These are phyloP conservation scores for Fagus sylvatica DNA, from an alignment of 306 rosid species.

Conservation along the genomic window DNA sequence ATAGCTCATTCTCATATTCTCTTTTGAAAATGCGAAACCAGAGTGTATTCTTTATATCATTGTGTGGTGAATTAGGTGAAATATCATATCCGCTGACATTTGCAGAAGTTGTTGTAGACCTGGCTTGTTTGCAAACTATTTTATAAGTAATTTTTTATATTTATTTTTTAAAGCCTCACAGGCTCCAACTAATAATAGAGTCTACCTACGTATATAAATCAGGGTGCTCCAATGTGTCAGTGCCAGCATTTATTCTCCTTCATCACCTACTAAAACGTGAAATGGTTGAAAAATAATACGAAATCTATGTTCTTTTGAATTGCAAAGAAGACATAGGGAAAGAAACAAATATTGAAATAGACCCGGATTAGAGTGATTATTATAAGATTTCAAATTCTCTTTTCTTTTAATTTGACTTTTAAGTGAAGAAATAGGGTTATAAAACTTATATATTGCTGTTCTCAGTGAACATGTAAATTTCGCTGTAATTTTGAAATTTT, in stretches of 20 bases:
- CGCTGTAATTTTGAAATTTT: too few relatives aligned
- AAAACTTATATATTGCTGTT: too few relatives aligned
- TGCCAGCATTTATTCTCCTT: background rate
- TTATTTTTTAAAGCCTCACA: background rate
- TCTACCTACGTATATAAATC: too few relatives aligned
- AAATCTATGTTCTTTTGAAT: too few relatives aligned
- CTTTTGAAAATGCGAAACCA: constrained; percentile 5
- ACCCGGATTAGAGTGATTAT: too few relatives aligned
- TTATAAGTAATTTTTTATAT: background rate
- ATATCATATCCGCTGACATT: background rate
- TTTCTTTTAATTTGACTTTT: too few relatives aligned
- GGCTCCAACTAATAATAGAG: background rate
- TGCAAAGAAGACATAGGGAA: too few relatives aligned
- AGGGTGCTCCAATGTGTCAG: background rate
- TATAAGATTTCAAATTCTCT: too few relatives aligned
- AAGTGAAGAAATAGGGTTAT: too few relatives aligned
- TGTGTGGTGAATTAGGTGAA: background rate
- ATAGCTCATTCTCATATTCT: constrained; percentile 17
- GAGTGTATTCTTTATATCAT: constrained; percentile 9
- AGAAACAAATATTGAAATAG: too few relatives aligned
- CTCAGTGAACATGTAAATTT: too few relatives aligned
- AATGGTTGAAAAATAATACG: background rate
- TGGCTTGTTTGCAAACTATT: background rate
- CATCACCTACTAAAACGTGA: background rate
- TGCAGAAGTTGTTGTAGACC: background rate